Evolutionary conservation across 2,329 filamentous ascomycete species (phyloP), one percentile per base, ranked within the genome.

Genomic region (Aquanectria penicillioides): DNA sequence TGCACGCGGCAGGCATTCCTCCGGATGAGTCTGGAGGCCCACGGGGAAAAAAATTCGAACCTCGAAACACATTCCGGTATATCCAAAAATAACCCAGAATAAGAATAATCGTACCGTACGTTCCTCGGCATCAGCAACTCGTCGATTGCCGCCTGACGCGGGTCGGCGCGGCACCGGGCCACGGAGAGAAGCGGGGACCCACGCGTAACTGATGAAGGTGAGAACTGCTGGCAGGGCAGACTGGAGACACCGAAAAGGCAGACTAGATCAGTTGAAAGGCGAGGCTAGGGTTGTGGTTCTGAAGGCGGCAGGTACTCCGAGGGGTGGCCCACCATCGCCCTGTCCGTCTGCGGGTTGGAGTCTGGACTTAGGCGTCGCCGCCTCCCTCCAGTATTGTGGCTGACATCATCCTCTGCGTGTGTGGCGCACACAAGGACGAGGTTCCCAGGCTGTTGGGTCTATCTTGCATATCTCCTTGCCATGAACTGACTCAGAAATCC

Each of bases 151-250:
- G 43, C 29, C 13, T 48, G 31, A 22, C 44, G 38, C 52, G 41
- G 55, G 57, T 58, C 66, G 66, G 62, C 43, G 48, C 66, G 64
- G 40, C 59, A 55, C 52, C 66, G 57, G 64, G 60, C 20, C 44
- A 41, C 46, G 48, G 52, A 53, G 52, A 22, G 36, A 29, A 41
- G 25, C 23, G 9, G 40, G 49, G 53, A 52, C 44, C 66, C 64
- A 67, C 62, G 41, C 40, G 44, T 51, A 28, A 56, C 65, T 57
- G 38, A 33, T 31, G 36, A 46, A 46, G 23, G n/a, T 9, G 25
- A 50, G 23, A 25, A 9, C 26, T 38, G 25, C 40, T 52, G 54
- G 54, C 40, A 52, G 54, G 54, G 54, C 54, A 57, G 29, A 57
- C 40, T 57, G 54, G 54, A 22, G 40, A 57, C 40, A 40, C 54